These are phyloP conservation scores for Rubroboletus pulcherrimus DNA, from an alignment of 768 basidiomycete genomes.

Conservation along the genomic window DNA sequence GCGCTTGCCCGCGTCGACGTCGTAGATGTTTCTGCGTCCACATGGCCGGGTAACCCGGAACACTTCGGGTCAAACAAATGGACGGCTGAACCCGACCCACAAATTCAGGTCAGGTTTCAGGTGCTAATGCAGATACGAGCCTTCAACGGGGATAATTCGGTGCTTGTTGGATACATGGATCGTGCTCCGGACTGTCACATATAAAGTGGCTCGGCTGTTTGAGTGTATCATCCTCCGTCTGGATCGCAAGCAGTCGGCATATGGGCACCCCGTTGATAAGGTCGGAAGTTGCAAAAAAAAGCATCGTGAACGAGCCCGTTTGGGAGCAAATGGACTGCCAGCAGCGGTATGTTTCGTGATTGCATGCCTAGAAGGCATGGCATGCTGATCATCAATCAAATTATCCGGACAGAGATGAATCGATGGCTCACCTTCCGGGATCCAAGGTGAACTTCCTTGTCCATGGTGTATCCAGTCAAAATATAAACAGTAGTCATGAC, in stretches of 20 bases:
- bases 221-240: neutral
- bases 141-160: neutral
- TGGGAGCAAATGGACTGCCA: neutral
- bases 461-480: neutral
- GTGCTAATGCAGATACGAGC: neutral
- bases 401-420: too few relatives aligned
- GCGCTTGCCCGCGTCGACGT: neutral
- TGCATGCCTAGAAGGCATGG: too few relatives aligned
- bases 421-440: conserved; percentile 40
- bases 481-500: too few relatives aligned
- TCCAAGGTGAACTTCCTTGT: conserved; percentile 35
- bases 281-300: neutral
- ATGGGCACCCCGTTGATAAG: neutral
- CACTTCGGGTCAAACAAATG: neutral
- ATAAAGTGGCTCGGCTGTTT: neutral
- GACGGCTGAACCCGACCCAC: neutral
- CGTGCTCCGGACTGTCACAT: neutral
- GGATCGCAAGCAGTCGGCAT: neutral
- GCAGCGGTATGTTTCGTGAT: neutral
- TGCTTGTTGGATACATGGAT: neutral
- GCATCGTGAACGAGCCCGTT: neutral
- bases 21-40: neutral
- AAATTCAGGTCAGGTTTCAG: neutral
- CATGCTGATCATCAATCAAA: too few relatives aligned
- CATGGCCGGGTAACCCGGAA: neutral